phyloP scores from a whole-genome alignment of 192 early-diverging fungal species.

The Coemansia sp. region DNA sequence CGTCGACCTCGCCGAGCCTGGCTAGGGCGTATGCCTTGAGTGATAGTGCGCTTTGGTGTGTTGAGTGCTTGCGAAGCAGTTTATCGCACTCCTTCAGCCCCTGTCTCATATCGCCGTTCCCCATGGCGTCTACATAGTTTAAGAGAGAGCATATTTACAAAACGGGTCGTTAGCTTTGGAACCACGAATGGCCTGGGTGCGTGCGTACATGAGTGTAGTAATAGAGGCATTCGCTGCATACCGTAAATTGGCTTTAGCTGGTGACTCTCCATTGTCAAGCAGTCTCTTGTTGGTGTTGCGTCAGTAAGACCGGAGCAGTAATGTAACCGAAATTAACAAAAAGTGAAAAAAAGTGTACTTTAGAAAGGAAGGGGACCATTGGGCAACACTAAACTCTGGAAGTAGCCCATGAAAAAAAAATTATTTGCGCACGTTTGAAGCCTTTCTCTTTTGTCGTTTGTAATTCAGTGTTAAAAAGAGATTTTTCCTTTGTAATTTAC shows the following conservation, averaged over 20 bases:
- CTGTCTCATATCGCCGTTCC: conserved; percentile 15
- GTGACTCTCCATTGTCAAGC: conserved; percentile 33
- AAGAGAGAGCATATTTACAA: background rate
- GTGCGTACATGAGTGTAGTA: background rate
- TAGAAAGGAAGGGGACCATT: background rate
- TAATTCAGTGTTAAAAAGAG: background rate
- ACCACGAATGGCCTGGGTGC: background rate
- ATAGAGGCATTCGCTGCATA: background rate
- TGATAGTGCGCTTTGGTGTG: conserved; percentile 58
- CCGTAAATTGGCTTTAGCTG: conserved; percentile 46
- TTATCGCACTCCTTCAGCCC: conserved; percentile 33
- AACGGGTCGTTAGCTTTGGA: background rate
- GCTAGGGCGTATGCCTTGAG: conserved; percentile 76
- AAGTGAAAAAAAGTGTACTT: background rate
- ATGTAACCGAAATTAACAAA: background rate
- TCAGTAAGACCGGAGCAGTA: background rate
- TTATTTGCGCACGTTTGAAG: background rate
- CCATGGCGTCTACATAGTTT: conserved; percentile 33
- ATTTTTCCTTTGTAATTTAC: background rate
- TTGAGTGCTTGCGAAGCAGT: conserved; percentile 41
- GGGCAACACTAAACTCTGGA: background rate
- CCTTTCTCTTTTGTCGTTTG: too few species aligned
- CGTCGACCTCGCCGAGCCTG: conserved; percentile 63
- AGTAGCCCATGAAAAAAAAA: background rate
- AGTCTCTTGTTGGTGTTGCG: background rate